Evolutionary conservation across 2,329 filamentous ascomycete species (phyloP), one percentile per base, ranked within the genome.

Genomic region (Fragosphaeria purpurea): DNA sequence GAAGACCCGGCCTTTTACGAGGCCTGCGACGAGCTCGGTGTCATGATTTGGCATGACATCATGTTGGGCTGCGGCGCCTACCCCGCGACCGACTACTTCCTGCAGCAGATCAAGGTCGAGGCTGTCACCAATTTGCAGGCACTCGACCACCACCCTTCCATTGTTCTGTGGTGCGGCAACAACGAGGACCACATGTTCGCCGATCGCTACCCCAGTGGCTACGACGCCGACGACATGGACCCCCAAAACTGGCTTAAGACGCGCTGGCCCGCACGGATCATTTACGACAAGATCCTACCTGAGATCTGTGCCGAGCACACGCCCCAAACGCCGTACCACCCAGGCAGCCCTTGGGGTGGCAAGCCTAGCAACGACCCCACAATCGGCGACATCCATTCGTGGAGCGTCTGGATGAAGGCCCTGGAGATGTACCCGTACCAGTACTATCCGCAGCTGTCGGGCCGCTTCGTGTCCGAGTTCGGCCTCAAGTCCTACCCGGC

Each of bases 401-500:
- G 86, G 86, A 86, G 88, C 60, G 62, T 88, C 9, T 89, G 86
- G 86, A 85, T 89, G 59, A 85, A 85, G 13, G 32, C 33, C 12
- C 41, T 39, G 46, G 81, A 74, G 3, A 22, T 22, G 22, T 22
- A 22, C 22, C 83, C 84, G 53, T 89, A 88, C 59, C 86, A 89
- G 60, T 79, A 83, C 53, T 86, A 83, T 51, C 78, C 83, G 56
- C 77, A 75, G n/a, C 73, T 89, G 7, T 76, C 78, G 33, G 85
- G 85, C 4, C 77, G 86, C 1, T 89, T 90, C 66, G 83, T 88
- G 51, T 85, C 81, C 57, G 86, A 90, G 61, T 90, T 89, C 57
- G 86, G 86, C 52, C 88, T 89, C 83, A 80, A 88, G 62, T 82
- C 82, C 1, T 88, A 88, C 61, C 87, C 88, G 0, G 78, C 85